phyloP scores from a whole-genome alignment of 2,329 filamentous ascomycete species.

The Blastomyces gilchristii region DNA sequence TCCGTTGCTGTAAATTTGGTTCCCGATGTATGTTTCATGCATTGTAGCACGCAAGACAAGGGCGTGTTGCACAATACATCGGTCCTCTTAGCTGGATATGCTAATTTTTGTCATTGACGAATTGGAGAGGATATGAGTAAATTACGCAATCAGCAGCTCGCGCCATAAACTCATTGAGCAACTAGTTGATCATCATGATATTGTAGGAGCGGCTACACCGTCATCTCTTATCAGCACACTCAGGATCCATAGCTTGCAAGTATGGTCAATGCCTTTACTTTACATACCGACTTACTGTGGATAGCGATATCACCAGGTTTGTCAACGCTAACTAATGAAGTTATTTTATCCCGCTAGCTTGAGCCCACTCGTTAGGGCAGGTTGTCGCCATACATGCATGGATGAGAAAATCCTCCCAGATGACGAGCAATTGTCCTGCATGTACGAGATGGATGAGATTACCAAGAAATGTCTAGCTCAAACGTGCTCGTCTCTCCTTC shows the following conservation, averaged over 20 bases:
- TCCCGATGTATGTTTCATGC: background rate
- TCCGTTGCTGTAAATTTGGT: background rate
- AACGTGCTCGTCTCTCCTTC: background rate
- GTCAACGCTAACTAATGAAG: too few relatives aligned
- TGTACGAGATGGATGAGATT: background rate
- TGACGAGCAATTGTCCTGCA: background rate
- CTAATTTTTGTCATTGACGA: background rate
- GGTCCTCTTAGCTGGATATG: slow-evolving; percentile 3
- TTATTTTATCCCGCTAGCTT: too few relatives aligned
- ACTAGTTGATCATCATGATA: background rate
- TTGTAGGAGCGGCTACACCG: background rate
- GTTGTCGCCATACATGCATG: background rate
- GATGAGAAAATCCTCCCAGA: background rate
- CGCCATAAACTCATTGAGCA: background rate
- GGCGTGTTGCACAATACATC: slow-evolving; percentile 5
- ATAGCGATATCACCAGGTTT: background rate
- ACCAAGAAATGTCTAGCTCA: background rate
- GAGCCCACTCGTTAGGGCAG: background rate
- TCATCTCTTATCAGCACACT: background rate
- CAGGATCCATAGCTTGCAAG: background rate
- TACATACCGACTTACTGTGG: background rate
- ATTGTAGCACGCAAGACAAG: slow-evolving; percentile 10
- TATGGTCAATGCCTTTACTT: background rate
- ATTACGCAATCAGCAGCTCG: background rate
- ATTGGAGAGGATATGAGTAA: background rate